Base-by-base conservation (phyloP, 495 filamentous ascomycete genomes). In the Aspergillus biplanus region DNA sequence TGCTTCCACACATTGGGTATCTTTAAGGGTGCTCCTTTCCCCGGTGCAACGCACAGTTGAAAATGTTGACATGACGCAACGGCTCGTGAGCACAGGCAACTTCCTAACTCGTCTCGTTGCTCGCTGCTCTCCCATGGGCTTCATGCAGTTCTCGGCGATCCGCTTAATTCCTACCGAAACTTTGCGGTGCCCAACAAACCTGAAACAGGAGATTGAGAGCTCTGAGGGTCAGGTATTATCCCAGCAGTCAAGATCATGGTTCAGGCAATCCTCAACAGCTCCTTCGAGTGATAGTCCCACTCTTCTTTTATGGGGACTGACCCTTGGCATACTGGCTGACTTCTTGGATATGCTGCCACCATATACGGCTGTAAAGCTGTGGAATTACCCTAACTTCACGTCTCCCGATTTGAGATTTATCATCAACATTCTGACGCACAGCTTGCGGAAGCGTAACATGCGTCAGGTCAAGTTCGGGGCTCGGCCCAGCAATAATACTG, bases 1-100 rank as follows among this genome's bases (percentile, higher is more conserved):
- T 8, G 87, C 85, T 34, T 89, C 89, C 2, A 86, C 84, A 5
- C 90, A 93, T 72, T 93, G 90, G 90, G 88, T 93, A 21, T 84
- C 90, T 7, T 72, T 92, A 1, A 79, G 84, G 58, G 83, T 84
- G 32, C 82, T 93, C 4, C 74, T 90, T 32, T 84, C 87, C 2
- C 85, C 90, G 5, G 76, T 75, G 1, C 73, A 83, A 15, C 81
- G 89, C n/a, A 91, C 87, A 0, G 78, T 83, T 46, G 85, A 87
- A 71, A 81, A 82, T 70, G 85, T 87, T 54, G 87, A 92, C 69
- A 84, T 91, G 58, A 85, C 87, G 5, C 83, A 86, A 62, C 86
- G 89, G 4, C 82, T 89, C 34, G 80, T 83, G 3, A 77, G 79
- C 33, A 80, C 78, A 58, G 80, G 79, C 35, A 79, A 85, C 3